These are phyloP conservation scores for Neofusicoccum ribis DNA, from an alignment of 2,329 filamentous ascomycete genomes.

Conservation along the genomic window DNA sequence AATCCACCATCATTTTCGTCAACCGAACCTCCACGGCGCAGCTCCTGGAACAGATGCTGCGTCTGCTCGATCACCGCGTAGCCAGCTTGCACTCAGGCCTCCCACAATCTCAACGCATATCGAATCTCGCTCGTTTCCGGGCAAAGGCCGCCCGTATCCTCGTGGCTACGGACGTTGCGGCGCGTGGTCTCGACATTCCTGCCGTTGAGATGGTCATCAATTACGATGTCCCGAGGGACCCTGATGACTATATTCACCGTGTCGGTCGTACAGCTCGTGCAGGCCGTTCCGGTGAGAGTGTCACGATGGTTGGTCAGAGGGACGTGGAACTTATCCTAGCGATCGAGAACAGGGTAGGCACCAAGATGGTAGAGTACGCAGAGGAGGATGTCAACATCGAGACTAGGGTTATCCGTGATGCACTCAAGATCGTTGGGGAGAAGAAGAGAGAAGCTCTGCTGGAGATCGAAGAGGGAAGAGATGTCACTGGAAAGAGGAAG, in stretches of 20 bases:
- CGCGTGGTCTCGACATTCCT: conserved; percentile 91
- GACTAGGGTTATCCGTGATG: conserved; percentile 79
- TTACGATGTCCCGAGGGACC: conserved; percentile 93
- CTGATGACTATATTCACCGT: conserved; percentile 95
- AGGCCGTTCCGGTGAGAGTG: conserved; percentile 75
- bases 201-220: conserved; percentile 89
- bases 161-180: conserved; percentile 92
- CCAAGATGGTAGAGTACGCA: conserved; percentile 77
- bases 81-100: conserved; percentile 88
- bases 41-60: conserved; percentile 83
- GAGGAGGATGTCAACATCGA: conserved; percentile 96
- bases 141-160: conserved; percentile 85
- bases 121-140: conserved; percentile 89
- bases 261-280: conserved; percentile 95
- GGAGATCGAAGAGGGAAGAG: conserved; percentile 87
- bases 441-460: conserved; percentile 91
- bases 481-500: conserved; percentile 81
- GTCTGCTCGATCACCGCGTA: conserved; percentile 82
- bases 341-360: conserved; percentile 80
- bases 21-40: conserved; percentile 89
- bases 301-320: conserved; percentile 88
- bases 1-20: conserved; percentile 88
- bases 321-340: conserved; percentile 89
- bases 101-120: conserved; percentile 77
- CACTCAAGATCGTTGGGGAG: conserved; percentile 86